Conservation (phyloP, 352 stramenopile genomes). For the Phytophthora tubulina region DNA sequence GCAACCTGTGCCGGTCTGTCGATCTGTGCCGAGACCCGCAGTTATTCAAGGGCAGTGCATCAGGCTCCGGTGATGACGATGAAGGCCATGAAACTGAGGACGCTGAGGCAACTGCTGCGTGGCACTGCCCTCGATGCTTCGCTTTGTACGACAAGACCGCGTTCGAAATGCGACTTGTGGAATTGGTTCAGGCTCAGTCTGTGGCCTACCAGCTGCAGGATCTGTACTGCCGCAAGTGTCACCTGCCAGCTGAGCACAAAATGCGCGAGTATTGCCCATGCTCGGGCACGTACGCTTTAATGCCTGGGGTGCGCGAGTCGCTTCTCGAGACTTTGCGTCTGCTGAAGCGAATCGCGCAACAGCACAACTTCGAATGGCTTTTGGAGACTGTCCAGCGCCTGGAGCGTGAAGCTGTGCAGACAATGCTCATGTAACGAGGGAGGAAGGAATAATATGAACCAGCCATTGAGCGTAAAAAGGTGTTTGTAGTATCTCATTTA, state of each 20-base stretch:
- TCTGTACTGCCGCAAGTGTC: conserved; percentile 84
- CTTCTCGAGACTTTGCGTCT: conserved; percentile 72
- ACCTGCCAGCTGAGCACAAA: conserved; percentile 76
- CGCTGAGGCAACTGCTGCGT: conserved; percentile 40
- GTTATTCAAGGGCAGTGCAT: conserved; percentile 83
- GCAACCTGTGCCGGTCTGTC: conserved; percentile 96
- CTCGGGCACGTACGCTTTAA: conserved; percentile 71
- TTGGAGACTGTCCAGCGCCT: conserved; percentile 76
- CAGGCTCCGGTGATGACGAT: conserved; percentile 31
- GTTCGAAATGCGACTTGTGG: conserved; percentile 93
- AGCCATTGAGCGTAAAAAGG: not conserved
- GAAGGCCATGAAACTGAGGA: conserved; percentile 43
- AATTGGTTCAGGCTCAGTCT: conserved; percentile 88
- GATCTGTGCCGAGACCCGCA: conserved; percentile 96
- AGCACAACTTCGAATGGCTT: conserved; percentile 78
- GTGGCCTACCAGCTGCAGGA: conserved; percentile 95
- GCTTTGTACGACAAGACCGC: conserved; percentile 90
- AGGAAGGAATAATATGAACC: conserved; percentile 20
- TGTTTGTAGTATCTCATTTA: too few species aligned
- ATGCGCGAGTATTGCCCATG: conserved; percentile 86
- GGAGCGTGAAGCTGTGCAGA: conserved; percentile 38
- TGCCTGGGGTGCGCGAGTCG: conserved; percentile 42
- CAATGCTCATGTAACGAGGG: conserved; percentile 33
- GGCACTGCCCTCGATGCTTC: conserved; percentile 95
- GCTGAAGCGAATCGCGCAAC: conserved; percentile 67